These are phyloP conservation scores for Cryptomeria japonica DNA, from an alignment of 75 land plant genomes.

Conservation along the genomic window DNA sequence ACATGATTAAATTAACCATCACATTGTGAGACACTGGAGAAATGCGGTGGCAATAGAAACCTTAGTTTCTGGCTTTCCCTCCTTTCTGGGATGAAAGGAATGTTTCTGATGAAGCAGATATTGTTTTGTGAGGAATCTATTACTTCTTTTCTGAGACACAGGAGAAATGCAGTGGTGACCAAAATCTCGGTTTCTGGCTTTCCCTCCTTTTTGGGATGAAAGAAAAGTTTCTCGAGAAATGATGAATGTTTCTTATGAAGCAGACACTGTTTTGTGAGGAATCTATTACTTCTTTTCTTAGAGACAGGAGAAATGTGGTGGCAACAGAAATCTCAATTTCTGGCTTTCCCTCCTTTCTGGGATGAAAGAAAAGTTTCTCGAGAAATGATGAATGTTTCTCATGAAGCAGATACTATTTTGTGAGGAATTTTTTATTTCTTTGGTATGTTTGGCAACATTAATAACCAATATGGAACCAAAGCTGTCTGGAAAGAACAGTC, in stretches of 20 bases:
- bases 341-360: background rate
- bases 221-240: background rate
- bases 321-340: background rate
- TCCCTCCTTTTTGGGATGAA: background rate
- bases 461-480: background rate
- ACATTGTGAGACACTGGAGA: background rate
- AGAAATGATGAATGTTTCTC: background rate
- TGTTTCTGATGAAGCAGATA: background rate
- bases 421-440: background rate
- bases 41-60: background rate
- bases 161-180: background rate
- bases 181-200: background rate
- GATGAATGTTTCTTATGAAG: background rate
- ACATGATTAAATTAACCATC: background rate
- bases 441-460: background rate
- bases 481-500: background rate
- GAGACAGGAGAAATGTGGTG: background rate
- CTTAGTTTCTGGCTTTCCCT: background rate
- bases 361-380: background rate
- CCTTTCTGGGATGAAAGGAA: background rate
- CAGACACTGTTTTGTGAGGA: background rate
- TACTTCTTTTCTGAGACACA: background rate
- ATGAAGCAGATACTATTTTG: background rate
- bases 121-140: background rate
- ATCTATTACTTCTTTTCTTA: background rate